Base-by-base conservation (phyloP, 768 basidiomycete species). In the Lactarius akahatsu region DNA sequence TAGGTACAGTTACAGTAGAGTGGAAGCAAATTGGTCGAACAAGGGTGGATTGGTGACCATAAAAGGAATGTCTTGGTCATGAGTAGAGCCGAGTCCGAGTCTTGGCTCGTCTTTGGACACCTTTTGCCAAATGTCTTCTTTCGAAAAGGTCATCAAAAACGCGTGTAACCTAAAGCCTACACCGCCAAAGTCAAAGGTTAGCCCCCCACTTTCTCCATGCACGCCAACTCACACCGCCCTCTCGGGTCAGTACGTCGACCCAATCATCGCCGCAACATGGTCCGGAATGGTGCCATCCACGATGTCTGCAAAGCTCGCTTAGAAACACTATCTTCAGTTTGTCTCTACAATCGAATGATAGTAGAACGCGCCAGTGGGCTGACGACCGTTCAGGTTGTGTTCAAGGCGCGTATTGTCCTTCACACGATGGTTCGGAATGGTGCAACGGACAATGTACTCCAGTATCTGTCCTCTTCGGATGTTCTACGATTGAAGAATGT, bases 101-200 rank as follows among this genome's bases (percentile, higher is more conserved):
- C 10, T 26, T 13, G 10, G 47, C 47, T 50, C 47, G 23, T 50
- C 47, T 23, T 47, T 11, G 3, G 45, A 65, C 45, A 59, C 45
- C 34, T n/a, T n/a, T n/a, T n/a, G n/a, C n/a, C n/a, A n/a, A n/a
- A n/a, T 9, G 88, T 88, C 90, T 72, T 88, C 87, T 78, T 91
- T 83, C 77, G 91, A 92, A 81, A 92, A 98, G 82, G 88, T 91
- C 74, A 91, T 98, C 72, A 97, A 96, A 80, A 79, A 93, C 75
- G 97, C 96, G 16, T 98, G 95, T 80, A 98, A 98, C 83, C 93
- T 95, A 64, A 98, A 98, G 80, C 87, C 92, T 56, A 93, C 94
- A 2, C 88, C 93, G 2, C 97, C 97, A 68, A 99, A 99, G 79
- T 79, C 94, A 70, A 99, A 99, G 85, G 96, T 94, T 66, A 54